Percentiles rank a stretch among this genome's conserved stretches.
Conservation (phyloP, 2,329 filamentous ascomycete genomes). For the Gyromitra esculenta region DNA sequence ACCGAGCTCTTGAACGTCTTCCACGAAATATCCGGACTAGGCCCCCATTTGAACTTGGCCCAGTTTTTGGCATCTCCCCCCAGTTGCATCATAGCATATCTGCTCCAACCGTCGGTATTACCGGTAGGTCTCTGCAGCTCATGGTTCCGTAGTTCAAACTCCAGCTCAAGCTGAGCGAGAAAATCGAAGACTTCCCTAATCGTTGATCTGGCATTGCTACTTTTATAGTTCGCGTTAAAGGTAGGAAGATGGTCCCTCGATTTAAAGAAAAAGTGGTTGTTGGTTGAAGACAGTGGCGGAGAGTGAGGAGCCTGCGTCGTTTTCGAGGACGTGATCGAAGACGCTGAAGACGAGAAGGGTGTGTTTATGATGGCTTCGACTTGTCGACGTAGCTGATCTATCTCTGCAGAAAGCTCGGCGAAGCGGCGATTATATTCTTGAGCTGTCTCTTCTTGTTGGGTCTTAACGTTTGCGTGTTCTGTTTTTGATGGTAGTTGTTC, state of each 20-base stretch:
- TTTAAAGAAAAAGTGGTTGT: constrained; percentile 6
- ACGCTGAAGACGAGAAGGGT: neutral
- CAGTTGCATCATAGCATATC: neutral
- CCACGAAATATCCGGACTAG: constrained; percentile 7
- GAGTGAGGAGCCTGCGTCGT: neutral
- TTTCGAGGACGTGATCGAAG: neutral
- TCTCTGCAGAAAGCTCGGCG: constrained; percentile 17
- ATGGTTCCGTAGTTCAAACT: constrained; percentile 28
- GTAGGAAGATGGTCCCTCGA: neutral
- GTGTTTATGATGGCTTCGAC: constrained; percentile 25
- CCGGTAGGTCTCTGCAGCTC: constrained; percentile 13
- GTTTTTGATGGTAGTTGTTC: neutral
- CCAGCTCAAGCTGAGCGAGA: neutral
- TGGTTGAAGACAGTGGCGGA: neutral
- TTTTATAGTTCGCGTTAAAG: neutral
- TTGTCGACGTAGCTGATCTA: constrained; percentile 24
- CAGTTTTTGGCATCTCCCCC: neutral
- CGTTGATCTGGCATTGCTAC: neutral
- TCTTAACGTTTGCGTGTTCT: neutral
- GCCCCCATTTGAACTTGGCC: constrained; percentile 13
- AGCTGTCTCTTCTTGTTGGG: neutral
- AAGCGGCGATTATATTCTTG: neutral
- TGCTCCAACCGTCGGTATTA: constrained; percentile 15
- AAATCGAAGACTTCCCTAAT: constrained; percentile 6
- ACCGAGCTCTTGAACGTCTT: constrained; percentile 11